These are phyloP conservation scores for Arbutus unedo DNA, from an alignment of 148 eudicot species.

Conservation along the genomic window DNA sequence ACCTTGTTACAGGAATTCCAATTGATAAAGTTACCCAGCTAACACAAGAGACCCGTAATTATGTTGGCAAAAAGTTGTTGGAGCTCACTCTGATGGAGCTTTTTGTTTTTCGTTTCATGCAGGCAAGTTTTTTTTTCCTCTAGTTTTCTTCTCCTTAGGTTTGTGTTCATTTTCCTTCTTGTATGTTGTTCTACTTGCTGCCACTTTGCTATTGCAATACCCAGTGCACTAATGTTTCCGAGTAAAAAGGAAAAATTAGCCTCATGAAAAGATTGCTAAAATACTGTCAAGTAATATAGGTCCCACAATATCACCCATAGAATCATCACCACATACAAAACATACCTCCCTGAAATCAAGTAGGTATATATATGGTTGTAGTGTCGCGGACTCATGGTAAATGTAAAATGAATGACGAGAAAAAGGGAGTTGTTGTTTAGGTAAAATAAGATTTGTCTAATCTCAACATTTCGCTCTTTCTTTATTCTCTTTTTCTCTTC, in stretches of 20 bases:
- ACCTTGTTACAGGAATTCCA: slow-evolving; percentile 59
- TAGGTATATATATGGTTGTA: neutral
- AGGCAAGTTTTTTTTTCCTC: slow-evolving; percentile 39
- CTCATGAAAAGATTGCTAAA: neutral
- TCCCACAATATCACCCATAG: neutral
- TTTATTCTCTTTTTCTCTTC: neutral
- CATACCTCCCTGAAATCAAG: neutral
- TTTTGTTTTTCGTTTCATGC: slow-evolving; percentile 93
- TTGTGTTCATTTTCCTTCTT: neutral
- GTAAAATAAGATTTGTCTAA: neutral
- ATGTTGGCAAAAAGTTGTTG: slow-evolving; percentile 77
- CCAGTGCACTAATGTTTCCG: neutral
- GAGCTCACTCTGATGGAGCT: slow-evolving; percentile 91
- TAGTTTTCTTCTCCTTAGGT: neutral
- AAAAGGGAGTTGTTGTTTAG: neutral
- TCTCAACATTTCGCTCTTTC: neutral
- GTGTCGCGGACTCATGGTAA: neutral
- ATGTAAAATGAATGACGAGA: neutral
- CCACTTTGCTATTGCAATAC: neutral
- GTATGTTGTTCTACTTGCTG: slow-evolving; percentile 2
- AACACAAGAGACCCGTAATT: slow-evolving; percentile 81
- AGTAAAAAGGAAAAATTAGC: neutral
- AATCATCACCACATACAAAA: neutral
- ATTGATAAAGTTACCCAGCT: slow-evolving; percentile 81
- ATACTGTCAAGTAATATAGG: neutral